Percentiles rank a stretch among this genome's conserved stretches.
These are phyloP conservation scores for Rhazya stricta DNA, from an alignment of 257 asterid species.

Conservation along the genomic window DNA sequence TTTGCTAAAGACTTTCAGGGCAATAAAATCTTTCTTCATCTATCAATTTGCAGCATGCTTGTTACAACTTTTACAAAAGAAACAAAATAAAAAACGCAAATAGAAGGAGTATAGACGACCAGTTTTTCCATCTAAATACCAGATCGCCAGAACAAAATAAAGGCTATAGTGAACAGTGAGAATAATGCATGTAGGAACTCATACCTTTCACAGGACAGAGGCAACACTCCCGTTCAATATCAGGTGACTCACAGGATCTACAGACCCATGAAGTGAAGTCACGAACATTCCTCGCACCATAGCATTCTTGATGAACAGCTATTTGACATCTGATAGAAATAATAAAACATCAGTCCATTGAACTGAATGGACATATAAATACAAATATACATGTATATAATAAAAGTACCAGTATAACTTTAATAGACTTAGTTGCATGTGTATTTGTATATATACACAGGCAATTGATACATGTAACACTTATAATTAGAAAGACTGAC, in stretches of 20 bases:
- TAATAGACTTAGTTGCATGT: background rate
- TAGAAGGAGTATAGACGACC: background rate
- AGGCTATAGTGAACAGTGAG: background rate
- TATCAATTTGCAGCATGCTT: background rate
- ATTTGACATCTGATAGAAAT: slow-evolving; percentile 75
- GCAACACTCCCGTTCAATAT: slow-evolving; percentile 91
- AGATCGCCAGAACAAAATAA: slow-evolving; percentile 6
- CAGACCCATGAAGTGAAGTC: slow-evolving; percentile 99
- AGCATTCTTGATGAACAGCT: slow-evolving; percentile 99
- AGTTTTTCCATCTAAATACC: background rate
- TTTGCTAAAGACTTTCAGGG: background rate
- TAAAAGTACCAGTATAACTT: slow-evolving; percentile 15
- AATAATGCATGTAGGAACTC: slow-evolving; percentile 14
- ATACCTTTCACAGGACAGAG: slow-evolving; percentile 98
- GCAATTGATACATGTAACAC: background rate
- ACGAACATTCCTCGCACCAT: slow-evolving; percentile 89
- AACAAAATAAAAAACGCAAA: background rate
- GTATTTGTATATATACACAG: background rate
- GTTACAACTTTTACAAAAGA: background rate
- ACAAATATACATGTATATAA: background rate
- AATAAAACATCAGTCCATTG: slow-evolving; percentile 18
- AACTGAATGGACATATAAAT: background rate
- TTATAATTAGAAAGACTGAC: background rate
- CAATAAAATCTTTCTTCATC: background rate
- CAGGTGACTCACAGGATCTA: slow-evolving; percentile 94